phyloP scores from a whole-genome alignment of 345 rosid species.

The thale cress (Arabidopsis thaliana) region DNA sequence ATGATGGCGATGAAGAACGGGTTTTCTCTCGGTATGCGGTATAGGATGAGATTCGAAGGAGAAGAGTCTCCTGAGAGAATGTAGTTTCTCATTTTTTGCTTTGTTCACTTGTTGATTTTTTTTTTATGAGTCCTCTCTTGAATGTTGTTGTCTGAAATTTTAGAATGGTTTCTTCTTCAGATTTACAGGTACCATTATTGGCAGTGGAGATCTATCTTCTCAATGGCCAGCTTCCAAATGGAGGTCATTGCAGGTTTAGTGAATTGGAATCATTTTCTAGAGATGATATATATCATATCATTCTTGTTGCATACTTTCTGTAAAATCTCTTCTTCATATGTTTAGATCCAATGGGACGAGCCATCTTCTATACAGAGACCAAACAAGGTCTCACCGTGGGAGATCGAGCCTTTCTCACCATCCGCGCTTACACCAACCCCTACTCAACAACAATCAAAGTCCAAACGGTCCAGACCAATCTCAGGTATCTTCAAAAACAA shows the following conservation, averaged over 20 bases:
- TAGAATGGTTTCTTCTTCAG: constrained; percentile 44
- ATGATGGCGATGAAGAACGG: constrained; percentile 54
- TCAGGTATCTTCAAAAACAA: constrained; percentile 48
- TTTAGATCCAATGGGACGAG: constrained; percentile 85
- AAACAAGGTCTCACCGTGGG: constrained; percentile 84
- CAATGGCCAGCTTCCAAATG: constrained; percentile 75
- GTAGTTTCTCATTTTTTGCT: constrained; percentile 39
- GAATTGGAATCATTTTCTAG: constrained; percentile 14
- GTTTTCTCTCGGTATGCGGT: constrained; percentile 65
- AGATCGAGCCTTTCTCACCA: constrained; percentile 65
- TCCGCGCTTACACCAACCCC: constrained; percentile 44
- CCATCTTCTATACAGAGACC: constrained; percentile 72
- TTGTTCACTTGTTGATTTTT: not conserved
- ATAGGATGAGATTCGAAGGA: constrained; percentile 85
- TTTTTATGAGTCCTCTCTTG: not conserved
- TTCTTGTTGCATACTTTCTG: constrained; percentile 9
- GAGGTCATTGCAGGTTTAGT: constrained; percentile 77
- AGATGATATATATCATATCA: constrained; percentile 10
- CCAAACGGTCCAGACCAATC: constrained; percentile 63
- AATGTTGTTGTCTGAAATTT: constrained; percentile 3
- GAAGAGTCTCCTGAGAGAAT: constrained; percentile 78
- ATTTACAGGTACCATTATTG: constrained; percentile 73
- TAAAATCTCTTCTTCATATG: not conserved
- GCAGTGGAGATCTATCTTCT: constrained; percentile 62
- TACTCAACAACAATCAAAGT: constrained; percentile 56